Conservation (phyloP, 2,329 filamentous ascomycete species). For the Alternaria metachromatica region DNA sequence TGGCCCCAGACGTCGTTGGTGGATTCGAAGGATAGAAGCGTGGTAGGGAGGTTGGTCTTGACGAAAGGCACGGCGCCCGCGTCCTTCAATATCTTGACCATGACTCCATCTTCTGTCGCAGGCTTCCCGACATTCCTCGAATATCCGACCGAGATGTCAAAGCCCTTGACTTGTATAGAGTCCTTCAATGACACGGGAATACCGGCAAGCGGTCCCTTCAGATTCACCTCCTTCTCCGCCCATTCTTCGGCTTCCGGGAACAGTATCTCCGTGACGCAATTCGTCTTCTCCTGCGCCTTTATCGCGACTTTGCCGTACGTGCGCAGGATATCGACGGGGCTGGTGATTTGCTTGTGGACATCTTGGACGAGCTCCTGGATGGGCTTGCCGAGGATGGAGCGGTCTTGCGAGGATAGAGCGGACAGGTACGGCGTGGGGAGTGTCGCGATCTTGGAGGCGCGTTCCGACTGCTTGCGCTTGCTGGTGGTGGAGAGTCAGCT, state of each 20-base stretch:
- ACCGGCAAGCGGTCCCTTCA: slow-evolving; percentile 82
- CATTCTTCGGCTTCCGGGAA: slow-evolving; percentile 79
- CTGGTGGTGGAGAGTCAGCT: slow-evolving; percentile 60
- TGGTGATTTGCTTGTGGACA: slow-evolving; percentile 72
- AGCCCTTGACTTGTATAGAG: slow-evolving; percentile 77
- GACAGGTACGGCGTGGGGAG: slow-evolving; percentile 71
- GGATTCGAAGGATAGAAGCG: slow-evolving; percentile 85
- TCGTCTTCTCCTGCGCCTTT: slow-evolving; percentile 83
- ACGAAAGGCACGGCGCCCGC: slow-evolving; percentile 89
- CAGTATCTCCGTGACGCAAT: slow-evolving; percentile 88
- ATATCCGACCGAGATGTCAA: slow-evolving; percentile 83
- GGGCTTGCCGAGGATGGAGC: slow-evolving; percentile 71
- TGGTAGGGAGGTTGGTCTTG: slow-evolving; percentile 90
- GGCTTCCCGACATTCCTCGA: slow-evolving; percentile 75
- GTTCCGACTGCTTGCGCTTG: slow-evolving; percentile 79
- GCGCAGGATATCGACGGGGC: slow-evolving; percentile 75
- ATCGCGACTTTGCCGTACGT: slow-evolving; percentile 88
- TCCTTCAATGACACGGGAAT: slow-evolving; percentile 87
- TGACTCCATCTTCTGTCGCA: slow-evolving; percentile 69
- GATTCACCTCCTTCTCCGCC: slow-evolving; percentile 67
- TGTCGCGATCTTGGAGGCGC: slow-evolving; percentile 70
- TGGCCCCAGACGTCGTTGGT: slow-evolving; percentile 82
- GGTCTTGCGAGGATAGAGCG: slow-evolving; percentile 69
- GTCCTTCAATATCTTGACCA: slow-evolving; percentile 80
- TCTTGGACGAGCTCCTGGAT: slow-evolving; percentile 80